Conservation (phyloP, 805 yeast species). For the Candida coquimbonensis region DNA sequence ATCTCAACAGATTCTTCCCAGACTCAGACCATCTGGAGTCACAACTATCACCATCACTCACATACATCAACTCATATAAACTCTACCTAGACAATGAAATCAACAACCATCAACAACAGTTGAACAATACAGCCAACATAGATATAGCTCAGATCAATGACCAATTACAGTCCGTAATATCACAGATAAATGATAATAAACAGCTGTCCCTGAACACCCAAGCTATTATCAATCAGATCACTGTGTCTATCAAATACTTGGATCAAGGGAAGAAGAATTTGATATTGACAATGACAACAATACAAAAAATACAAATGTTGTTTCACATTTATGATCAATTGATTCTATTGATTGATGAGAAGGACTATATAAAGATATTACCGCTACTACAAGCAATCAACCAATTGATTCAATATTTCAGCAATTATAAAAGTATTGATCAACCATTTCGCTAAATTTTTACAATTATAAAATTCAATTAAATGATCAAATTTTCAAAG, state of each 20-base stretch:
- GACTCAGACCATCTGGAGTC: constrained; percentile 39
- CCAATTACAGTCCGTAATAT: constrained; percentile 27
- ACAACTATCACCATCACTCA: constrained; percentile 43
- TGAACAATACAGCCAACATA: constrained; percentile 10
- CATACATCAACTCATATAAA: constrained; percentile 46
- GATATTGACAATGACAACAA: constrained; percentile 75
- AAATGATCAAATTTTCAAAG: constrained; percentile 63
- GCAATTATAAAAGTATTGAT: constrained; percentile 74
- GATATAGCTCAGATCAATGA: constrained; percentile 22
- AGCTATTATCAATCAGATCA: constrained; percentile 56
- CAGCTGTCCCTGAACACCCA: constrained; percentile 49
- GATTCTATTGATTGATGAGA: constrained; percentile 35
- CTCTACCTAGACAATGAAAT: constrained; percentile 41
- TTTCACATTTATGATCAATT: constrained; percentile 66
- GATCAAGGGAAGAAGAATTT: constrained; percentile 82
- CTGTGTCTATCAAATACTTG: constrained; percentile 66
- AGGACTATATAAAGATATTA: constrained; percentile 47
- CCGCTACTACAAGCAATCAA: constrained; percentile 62
- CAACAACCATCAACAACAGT: constrained; percentile 24
- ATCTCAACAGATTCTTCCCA: constrained; percentile 43
- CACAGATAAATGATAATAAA: constrained; percentile 41
- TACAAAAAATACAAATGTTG: constrained; percentile 83
- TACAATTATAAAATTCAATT: constrained; percentile 52
- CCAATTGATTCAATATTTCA: constrained; percentile 66
- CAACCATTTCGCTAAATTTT: constrained; percentile 58